Base-by-base conservation (phyloP, 768 basidiomycete genomes). In the Lactarius pseudohatsudake region DNA sequence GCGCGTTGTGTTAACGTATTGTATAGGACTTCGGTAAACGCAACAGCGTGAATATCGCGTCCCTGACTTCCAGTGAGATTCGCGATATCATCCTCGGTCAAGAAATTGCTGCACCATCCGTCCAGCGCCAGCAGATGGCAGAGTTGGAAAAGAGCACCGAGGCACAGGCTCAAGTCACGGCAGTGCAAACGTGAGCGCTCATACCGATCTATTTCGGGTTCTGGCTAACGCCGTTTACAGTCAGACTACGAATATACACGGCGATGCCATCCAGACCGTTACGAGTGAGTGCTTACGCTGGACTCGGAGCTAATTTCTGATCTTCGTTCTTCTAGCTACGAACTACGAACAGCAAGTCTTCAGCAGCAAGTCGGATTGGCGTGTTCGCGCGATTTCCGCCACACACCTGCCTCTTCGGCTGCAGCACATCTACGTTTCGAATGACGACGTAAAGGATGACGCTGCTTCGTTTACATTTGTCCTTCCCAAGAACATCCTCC, bases 351-450 rank as follows among this genome's bases (percentile, higher is more conserved):
- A 98, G 74, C 92, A 94, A 74, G 90, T 94, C n/a, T 99, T 99
- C 81, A 96, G 93, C 77, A 93, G 91, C 81, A 98, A 99, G 81
- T 98, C 97, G 4, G 97, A 99, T 77, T 99, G 97, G 97, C 94
- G 97, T 72, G 92, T 98, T 38, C 91, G 97, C 69, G 97, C 97
- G 40, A 98, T 99, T 73, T 96, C 94, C 18, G 91, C 97, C 0
- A 98, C 96, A 26, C 96, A 99, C 77, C 84, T 99, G 56, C 88
- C 96, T 4, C 87, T 99, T 67, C 94, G 97, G 74, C 82, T 98
- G 67, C 96, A 98, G 75, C 96, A 99, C 75, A 97, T 98, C 77
- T 98, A 97, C 76, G 97, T 99, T 38, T 96, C 95, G 50, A 99
- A 98, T 74, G 97, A 99, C 73, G 96, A 99, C 74, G 96, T 99